Evolutionary conservation across 805 yeast genomes (phyloP), one percentile per base, ranked within the genome.

Genomic region (Saturnispora besseyi): DNA sequence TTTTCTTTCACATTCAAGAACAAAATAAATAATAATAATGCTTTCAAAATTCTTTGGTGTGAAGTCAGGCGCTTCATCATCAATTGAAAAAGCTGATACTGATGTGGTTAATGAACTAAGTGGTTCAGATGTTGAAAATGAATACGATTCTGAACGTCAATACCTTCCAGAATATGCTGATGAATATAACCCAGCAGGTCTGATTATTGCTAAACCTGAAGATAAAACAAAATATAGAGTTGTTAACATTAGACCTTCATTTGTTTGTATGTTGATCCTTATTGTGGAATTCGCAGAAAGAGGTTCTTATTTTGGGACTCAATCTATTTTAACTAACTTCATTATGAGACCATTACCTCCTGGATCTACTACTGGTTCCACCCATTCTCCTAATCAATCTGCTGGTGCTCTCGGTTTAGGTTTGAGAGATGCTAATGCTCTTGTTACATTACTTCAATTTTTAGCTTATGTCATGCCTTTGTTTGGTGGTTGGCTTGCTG

Each of bases 391-490:
- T 13, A 42, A 51, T 31, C 41, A 28, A 1, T 63, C 65, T 51
- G 77, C 81, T 15, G 81, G 81, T 61, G 81, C 81, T 12, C 67
- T 76, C 45, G 70, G 64, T 40, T 54, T 68, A 55, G 80, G 80
- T 50, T 62, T 73, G 46, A 66, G 65, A 54, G 62, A 71, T 11
- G 73, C 80, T 1, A 67, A 69, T 36, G 81, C 76, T n/a, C 60
- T 76, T 44, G 71, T 77, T 12, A 63, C 68, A 50, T 66, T 76
- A 55, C 63, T 75, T 51, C 67, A 72, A n/a, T 77, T 75, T 52
- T 62, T 70, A 50, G 78, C 79, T 15, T 75, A 75, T 52, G 72
- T 73, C 47, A 66, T 71, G 51, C 81, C 81, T n/a, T 62, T 77
- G 48, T 62, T 67, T 49, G 81, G 79, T 62, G 80, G 80, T 53